These are phyloP conservation scores for Delphinella strobiligena DNA, from an alignment of 2,329 filamentous ascomycete genomes.

Conservation along the genomic window DNA sequence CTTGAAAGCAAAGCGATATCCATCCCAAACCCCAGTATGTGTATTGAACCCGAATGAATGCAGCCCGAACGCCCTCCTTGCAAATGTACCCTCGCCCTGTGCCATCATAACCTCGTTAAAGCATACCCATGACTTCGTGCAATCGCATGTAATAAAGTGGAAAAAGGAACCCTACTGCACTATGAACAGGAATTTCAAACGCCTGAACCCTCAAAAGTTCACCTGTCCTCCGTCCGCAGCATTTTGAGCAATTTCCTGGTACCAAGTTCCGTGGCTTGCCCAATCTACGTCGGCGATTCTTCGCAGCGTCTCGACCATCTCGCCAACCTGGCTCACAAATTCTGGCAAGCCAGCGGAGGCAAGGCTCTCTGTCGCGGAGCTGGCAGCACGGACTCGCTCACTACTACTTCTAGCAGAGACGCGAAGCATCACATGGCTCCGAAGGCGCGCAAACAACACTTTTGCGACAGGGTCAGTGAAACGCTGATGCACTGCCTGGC, in stretches of 20 bases:
- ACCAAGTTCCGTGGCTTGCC: constrained; percentile 57
- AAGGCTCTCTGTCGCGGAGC: constrained; percentile 56
- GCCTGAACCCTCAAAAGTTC: too few relatives aligned
- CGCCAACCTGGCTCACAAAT: constrained; percentile 57
- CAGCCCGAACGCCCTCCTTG: too few relatives aligned
- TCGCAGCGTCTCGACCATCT: constrained; percentile 56
- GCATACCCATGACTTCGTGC: too few relatives aligned
- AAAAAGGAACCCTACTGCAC: too few relatives aligned
- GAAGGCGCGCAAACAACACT: constrained; percentile 55
- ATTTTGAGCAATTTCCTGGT: constrained; percentile 54
- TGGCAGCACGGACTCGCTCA: constrained; percentile 59
- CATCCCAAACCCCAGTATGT: too few relatives aligned
- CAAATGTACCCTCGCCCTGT: too few relatives aligned
- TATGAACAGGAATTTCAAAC: too few relatives aligned
- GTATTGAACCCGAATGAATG: too few relatives aligned
- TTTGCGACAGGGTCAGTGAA: constrained; percentile 48
- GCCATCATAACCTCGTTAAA: too few relatives aligned
- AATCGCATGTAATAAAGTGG: too few relatives aligned
- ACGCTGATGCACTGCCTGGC: constrained; percentile 36
- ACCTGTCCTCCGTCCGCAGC: constrained; percentile 16
- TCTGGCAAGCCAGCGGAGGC: constrained; percentile 59
- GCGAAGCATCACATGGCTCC: constrained; percentile 53
- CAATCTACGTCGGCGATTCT: constrained; percentile 56
- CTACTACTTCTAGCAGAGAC: constrained; percentile 54
- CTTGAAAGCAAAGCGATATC: too few relatives aligned